phyloP scores from a whole-genome alignment of 352 stramenopile genomes.

The Phytophthora colocasiae region DNA sequence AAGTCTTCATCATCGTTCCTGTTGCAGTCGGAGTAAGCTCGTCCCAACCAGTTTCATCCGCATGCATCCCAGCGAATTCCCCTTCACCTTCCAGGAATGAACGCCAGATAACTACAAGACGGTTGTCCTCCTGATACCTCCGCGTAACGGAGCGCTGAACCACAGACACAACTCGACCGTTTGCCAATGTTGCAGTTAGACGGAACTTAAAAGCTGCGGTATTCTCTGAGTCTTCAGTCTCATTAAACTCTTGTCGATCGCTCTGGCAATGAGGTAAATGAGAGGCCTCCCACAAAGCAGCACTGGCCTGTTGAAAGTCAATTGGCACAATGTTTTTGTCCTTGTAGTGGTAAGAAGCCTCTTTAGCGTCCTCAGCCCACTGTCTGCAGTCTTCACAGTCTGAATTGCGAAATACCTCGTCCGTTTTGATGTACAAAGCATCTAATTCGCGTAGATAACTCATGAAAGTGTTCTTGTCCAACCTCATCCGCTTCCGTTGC shows the following conservation, averaged over 20 bases:
- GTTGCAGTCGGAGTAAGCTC: background rate
- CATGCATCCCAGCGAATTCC: constrained; percentile 11
- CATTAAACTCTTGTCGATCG: background rate
- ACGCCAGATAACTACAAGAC: constrained; percentile 56
- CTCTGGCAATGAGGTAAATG: background rate
- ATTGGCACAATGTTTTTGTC: constrained; percentile 8
- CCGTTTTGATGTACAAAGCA: background rate
- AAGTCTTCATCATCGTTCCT: constrained; percentile 11
- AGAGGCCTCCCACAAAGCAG: background rate
- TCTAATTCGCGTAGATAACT: background rate
- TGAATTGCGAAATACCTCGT: background rate
- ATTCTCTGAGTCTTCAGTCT: background rate
- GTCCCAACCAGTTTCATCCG: constrained; percentile 16
- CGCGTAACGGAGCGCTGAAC: background rate
- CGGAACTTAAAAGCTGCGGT: background rate
- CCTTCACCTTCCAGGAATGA: constrained; percentile 41
- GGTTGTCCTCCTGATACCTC: constrained; percentile 35
- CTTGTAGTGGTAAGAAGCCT: background rate
- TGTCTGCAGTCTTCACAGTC: background rate
- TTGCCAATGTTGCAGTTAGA: background rate
- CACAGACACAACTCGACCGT: background rate
- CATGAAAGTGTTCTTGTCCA: background rate
- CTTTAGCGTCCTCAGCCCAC: background rate
- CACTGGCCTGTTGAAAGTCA: background rate
- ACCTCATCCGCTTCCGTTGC: background rate